Evolutionary conservation across 805 yeast species (phyloP), one percentile per base, ranked within the genome.

Genomic region (Peterozyma xylosa): DNA sequence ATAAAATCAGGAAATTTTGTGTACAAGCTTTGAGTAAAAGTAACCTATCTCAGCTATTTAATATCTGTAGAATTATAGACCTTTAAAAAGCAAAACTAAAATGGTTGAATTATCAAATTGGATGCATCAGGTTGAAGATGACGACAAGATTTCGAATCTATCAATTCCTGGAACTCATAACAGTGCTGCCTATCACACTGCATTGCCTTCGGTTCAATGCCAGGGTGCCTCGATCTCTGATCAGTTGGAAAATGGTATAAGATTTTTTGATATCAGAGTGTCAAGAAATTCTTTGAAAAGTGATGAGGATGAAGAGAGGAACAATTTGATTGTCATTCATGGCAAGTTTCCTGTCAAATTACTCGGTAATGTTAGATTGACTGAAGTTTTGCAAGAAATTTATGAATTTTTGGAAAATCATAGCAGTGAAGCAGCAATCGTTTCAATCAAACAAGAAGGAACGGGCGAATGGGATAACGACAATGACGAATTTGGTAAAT

Each of bases 141-240:
- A 77, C 57, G 64, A 72, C 16, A 54, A 54, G 35, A 48, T 85
- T 33, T 68, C 82, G 3, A 63, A 71, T 45, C 67, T 85, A 42
- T 67, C 90, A 0, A 67, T 85, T 42, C 89, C 91, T 9, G 93
- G 93, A n/a, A 84, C 91, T n/a, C 93, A 85, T 64, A 84, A 85
- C 57, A 72, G 86, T 36, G 87, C 84, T 11, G 91, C 91, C 5
- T 78, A 74, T 52, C 80, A 81, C 57, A 65, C 73, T 7, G 82
- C 90, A 2, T 63, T 82, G 38, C 91, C 91, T 29, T 77, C 87
- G 0, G 90, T 85, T 30, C 82, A 79, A 56, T 85, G 93, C 58
- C 93, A 85, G 59, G 83, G 78, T 14, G 74, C 68, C 7, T 60
- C 77, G 1, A 68, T 85, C 41, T 60, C 70, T 2, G 76, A 74